Evolutionary conservation across 805 yeast species (phyloP), one percentile per base, ranked within the genome.

Genomic region (Saccharomycopsis fermentans): DNA sequence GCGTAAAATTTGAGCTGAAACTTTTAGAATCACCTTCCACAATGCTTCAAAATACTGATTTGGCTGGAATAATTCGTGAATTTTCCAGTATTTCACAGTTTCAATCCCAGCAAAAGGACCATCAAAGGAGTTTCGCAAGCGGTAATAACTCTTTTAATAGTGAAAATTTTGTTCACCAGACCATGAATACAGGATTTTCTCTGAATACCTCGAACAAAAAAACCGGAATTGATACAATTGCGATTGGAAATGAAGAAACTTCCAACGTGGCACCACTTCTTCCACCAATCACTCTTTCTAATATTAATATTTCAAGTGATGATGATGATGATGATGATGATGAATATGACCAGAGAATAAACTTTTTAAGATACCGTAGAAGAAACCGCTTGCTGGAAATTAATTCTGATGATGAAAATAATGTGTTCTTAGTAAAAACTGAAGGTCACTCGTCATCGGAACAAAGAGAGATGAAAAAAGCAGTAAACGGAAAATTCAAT

Each of bases 251-350:
- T 52, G 21, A 52, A 35, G n/a, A 36, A 21, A 16, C 8, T 26
- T 29, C 29, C 12, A 43, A 14, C 9, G 11, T 24, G 4, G 48
- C 51, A 32, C 62, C 62, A 8, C 53, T 60, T 26, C 53, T 60
- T 21, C 63, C 63, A 2, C 61, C 63, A 9, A 57, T 60, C 14
- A 29, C 61, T 8, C 56, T 60, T 17, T 14, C 47, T 6, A 58
- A 55, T 32, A 27, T 60, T 12, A 59, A 60, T 12, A 54, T 58
- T 24, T 36, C 57, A n/a, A 37, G 52, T 39, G 61, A 55, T 1
- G 60, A 56, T 19, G 59, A 55, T 24, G 61, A 59, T 24, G 61
- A 59, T 17, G 57, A 57, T 27, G 50, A 43, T 16, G 50, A 43
- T 43, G 50, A 43, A 21, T 43, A 43, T 21, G 50, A 43, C 26